phyloP scores from a whole-genome alignment of 192 early-diverging fungal species.

The Coemansia sp. region DNA sequence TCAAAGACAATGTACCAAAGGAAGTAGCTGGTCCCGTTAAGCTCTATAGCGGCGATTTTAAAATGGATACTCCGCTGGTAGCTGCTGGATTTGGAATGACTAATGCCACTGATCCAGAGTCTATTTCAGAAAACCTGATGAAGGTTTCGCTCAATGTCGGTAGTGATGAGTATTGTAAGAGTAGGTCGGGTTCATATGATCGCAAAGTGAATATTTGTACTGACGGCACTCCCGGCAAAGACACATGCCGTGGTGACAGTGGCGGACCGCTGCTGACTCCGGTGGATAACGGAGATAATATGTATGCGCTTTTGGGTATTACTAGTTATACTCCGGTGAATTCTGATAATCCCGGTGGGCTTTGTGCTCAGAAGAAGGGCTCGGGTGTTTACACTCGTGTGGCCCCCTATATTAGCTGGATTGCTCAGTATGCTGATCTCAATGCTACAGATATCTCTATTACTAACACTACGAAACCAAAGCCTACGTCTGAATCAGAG shows the following conservation, averaged over 20 bases:
- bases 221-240: slow-evolving; percentile 30
- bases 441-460: slow-evolving; percentile 13
- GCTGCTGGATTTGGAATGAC: slow-evolving; percentile 42
- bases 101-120: not conserved
- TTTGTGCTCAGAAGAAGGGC: slow-evolving; percentile 30
- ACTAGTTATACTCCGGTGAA: slow-evolving; percentile 36
- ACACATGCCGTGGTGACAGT: slow-evolving; percentile 51
- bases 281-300: not conserved
- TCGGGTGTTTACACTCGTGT: slow-evolving; percentile 35
- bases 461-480: not conserved
- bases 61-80: not conserved
- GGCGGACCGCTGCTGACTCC: slow-evolving; percentile 41
- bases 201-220: slow-evolving; percentile 33
- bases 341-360: slow-evolving; percentile 18
- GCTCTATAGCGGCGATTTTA: slow-evolving; percentile 7
- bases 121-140: slow-evolving; percentile 26
- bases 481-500: not conserved
- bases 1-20: slow-evolving; percentile 12
- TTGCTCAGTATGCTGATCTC: slow-evolving; percentile 14
- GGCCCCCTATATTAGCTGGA: slow-evolving; percentile 34
- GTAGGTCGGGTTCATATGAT: slow-evolving; percentile 8
- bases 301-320: slow-evolving; percentile 18
- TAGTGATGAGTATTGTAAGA: slow-evolving; percentile 13
- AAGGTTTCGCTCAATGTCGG: slow-evolving; percentile 20
- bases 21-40: slow-evolving; percentile 17